Evolutionary conservation across 495 filamentous ascomycete genomes (phyloP), one percentile per base, ranked within the genome.

Genomic region (Podospora anserina): DNA sequence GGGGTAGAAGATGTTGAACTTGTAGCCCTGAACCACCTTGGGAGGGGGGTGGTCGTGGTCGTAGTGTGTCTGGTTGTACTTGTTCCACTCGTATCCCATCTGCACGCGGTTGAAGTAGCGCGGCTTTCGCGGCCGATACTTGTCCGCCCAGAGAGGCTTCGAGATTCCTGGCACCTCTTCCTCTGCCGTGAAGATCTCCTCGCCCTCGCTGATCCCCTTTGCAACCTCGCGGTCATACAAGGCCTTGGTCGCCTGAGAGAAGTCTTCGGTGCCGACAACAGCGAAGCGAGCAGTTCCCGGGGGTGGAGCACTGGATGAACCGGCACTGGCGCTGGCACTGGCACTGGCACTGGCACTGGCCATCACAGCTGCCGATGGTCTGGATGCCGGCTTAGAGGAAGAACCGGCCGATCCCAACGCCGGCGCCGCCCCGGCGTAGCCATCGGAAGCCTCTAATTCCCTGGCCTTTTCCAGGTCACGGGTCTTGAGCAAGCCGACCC

Each of bases 61-160:
- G 81, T 99, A 99, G 81, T 99, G 95, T 2, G 95, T 99, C 79
- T 99, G 95, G 74, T 99, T 99, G 83, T 99, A 99, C 76, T 99
- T 99, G 78, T 99, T 99, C 95, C 95, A 99, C 77, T 99, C 95
- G 79, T 97, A 99, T 55, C 95, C 95, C 92, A 97, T 98, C 79
- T 97, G 93, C 55, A 97, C 94, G 23, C 95, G 89, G 76, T 98
- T 98, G 85, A 99, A 98, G 80, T 98, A 98, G 34, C 92, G 87
- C 11, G 95, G 96, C 80, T 98, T 97, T 63, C 95, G 86, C 26
- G 96, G 94, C 18, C 93, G 88, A 75, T 97, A 91, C 78, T 96
- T 96, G 76, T 87, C 86, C 18, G 93, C 91, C 95, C 95, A 99
- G 70, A 88, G 87, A 4, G 92, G 88, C 68, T 88, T 89, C 1